A percentile compares a stretch with the other conserved stretches of the same genome.
phyloP scores from a whole-genome alignment of 2,329 filamentous ascomycete species.

The Hypoxylon rubiginosum region DNA sequence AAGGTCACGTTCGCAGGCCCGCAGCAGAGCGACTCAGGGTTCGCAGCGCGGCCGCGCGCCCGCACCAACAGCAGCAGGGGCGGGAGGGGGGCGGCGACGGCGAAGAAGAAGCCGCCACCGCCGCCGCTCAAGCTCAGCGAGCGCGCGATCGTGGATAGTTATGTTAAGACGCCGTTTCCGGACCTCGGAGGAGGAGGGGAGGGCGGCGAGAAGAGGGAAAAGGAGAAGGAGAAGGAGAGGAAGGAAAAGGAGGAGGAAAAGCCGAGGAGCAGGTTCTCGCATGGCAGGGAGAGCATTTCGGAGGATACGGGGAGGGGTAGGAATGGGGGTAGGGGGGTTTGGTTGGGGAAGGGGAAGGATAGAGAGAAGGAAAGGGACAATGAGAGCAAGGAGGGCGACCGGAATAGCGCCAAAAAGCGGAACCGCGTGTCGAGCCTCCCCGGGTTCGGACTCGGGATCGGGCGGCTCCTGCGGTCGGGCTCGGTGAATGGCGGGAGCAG shows the following conservation, averaged over 20 bases:
- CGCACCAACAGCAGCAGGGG: no score
- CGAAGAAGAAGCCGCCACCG: no score
- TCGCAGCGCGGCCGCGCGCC: slow-evolving; percentile 33
- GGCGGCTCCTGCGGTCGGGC: slow-evolving; percentile 18
- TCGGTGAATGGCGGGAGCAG: slow-evolving; percentile 15
- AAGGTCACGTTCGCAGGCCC: slow-evolving; percentile 39
- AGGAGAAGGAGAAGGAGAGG: not conserved
- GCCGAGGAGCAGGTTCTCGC: not conserved
- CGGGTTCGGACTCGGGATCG: slow-evolving; percentile 22
- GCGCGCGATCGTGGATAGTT: slow-evolving; percentile 34
- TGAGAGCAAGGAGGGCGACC: not conserved
- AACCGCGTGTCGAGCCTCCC: slow-evolving; percentile 39
- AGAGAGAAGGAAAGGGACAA: not conserved
- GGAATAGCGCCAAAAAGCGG: slow-evolving; percentile 21
- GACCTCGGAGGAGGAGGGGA: not conserved
- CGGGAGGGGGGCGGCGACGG: slow-evolving; percentile 13
- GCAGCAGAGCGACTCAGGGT: slow-evolving; percentile 29
- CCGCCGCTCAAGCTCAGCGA: slow-evolving; percentile 45
- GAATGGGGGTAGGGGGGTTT: not conserved
- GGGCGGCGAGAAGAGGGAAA: not conserved
- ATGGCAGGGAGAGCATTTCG: not conserved
- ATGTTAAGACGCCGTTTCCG: slow-evolving; percentile 47
- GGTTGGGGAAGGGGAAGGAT: not conserved
- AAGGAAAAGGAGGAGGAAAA: not conserved
- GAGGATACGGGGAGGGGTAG: not conserved